Evolutionary conservation across 1,284 basidiomycete species (phyloP).

Genomic region (Phenoliferia sp.): DNA sequence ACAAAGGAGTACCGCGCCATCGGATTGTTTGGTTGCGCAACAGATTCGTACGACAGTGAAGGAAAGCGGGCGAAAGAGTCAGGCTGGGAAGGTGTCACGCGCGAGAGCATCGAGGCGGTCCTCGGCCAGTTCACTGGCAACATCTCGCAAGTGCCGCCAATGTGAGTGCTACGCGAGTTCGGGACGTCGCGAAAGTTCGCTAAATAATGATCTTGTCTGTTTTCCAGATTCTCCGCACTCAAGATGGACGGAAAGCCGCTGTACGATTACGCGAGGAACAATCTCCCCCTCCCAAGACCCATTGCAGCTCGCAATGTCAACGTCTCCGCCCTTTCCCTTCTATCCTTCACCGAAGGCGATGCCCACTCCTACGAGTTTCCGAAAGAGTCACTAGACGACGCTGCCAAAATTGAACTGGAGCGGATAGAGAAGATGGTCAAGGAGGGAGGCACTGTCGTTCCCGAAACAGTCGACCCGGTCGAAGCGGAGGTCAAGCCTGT

Average conservation of each 20-base stretch:
- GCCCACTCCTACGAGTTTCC: conserved; percentile 33
- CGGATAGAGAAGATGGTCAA: conserved; percentile 51
- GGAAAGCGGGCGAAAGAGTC: conserved; percentile 70
- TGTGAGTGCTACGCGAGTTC: conserved; percentile 54
- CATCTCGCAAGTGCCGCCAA: conserved; percentile 83
- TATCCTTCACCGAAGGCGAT: conserved; percentile 38
- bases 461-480: conserved; percentile 40
- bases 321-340: conserved; percentile 70
- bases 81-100: conserved; percentile 63
- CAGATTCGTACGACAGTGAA: conserved; percentile 89
- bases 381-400: conserved; percentile 14
- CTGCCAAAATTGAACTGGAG: conserved; percentile 51
- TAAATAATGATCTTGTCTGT: not conserved
- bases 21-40: conserved; percentile 87
- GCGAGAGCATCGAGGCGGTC: conserved; percentile 63
- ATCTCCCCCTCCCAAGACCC: conserved; percentile 82
- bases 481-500: not conserved
- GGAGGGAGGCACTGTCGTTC: conserved; percentile 40
- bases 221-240: conserved; percentile 82
- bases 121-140: conserved; percentile 78
- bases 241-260: conserved; percentile 97
- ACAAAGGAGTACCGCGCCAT: conserved; percentile 92
- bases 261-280: conserved; percentile 92
- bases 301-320: conserved; percentile 83
- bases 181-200: not conserved